phyloP scores from a whole-genome alignment of 805 yeast species.

The Metschnikowia cerradonensis region DNA sequence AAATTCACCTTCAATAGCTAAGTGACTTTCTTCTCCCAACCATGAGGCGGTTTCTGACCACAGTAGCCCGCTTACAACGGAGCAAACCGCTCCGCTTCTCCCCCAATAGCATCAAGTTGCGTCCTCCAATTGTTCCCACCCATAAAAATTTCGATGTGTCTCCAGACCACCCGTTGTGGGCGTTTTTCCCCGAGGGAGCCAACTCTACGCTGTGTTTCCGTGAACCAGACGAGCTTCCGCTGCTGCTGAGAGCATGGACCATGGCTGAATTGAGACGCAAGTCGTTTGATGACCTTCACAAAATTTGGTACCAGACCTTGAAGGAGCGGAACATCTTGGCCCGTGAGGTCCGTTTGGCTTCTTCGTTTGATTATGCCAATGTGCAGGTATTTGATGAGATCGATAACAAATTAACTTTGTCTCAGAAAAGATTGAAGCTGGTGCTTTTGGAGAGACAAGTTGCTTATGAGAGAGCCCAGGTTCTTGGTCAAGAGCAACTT shows the following conservation, averaged over 20 bases:
- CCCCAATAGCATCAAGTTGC: constrained; percentile 46
- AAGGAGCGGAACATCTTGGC: constrained; percentile 77
- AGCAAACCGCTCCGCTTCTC: constrained; percentile 20
- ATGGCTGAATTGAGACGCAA: constrained; percentile 86
- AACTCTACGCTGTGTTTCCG: constrained; percentile 58
- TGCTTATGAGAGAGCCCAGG: constrained; percentile 58
- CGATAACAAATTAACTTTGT: constrained; percentile 33
- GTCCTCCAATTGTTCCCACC: constrained; percentile 84
- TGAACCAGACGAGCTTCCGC: constrained; percentile 46
- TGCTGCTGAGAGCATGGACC: constrained; percentile 74
- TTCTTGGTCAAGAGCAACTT: constrained; percentile 41
- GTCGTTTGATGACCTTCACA: constrained; percentile 86
- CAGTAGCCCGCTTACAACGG: constrained; percentile 11
- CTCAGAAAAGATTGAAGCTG: constrained; percentile 63
- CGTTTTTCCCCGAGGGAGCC: constrained; percentile 59
- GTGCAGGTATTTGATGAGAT: constrained; percentile 39
- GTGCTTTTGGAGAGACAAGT: constrained; percentile 83
- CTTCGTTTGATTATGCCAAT: constrained; percentile 21
- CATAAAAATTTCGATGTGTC: constrained; percentile 65
- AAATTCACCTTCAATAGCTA: neutral
- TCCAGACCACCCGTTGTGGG: constrained; percentile 93
- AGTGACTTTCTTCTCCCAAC: neutral
- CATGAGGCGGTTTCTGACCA: constrained; percentile 8
- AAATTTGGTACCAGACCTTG: constrained; percentile 82
- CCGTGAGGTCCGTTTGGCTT: constrained; percentile 66